Base-by-base conservation (phyloP, 176 grass and related monocot species). In the Neostapfia colusana region DNA sequence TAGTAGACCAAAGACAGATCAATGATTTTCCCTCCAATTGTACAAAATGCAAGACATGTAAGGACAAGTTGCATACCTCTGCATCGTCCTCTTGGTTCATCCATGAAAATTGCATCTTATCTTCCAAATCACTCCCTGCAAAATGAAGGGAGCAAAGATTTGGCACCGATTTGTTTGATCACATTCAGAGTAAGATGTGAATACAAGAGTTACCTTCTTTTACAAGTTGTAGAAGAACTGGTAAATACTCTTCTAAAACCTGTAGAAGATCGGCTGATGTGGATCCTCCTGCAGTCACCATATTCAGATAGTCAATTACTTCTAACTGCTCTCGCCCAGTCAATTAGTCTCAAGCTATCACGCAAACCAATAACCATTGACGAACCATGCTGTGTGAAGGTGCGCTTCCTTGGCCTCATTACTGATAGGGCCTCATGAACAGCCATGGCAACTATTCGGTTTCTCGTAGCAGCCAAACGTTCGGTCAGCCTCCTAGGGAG, bases 21-120 rank as follows among this genome's bases (percentile, higher is more conserved):
- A 73, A 64, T 78, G 11, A 71, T 50, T 25, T 57, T 17, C 25
- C 17, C 53, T 82, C 4, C 20, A 49, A 62, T 59, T 55, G 20
- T 67, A 11, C 48, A 72, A 61, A 11, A 58, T 61, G n/a, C 46
- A 49, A 69, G 31, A 41, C 40, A 65, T 16, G 31, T 44, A 64
- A 35, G 2, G 24, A 61, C 16, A 46, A 73, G 45, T 45, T 10
- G 63, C 80, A 69, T 36, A 97, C 95, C 90, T 93, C 91, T 63
- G 75, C 83, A 74, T 88, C 89, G 38, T 93, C 95, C 85, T 97
- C 95, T 73, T 92, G 95, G 84, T 97, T 92, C 73, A 88, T 75
- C 91, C 95, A 97, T 51, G 82, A 80, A 86, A 93, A 93, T 39
- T 63, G 76, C 59, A 93, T 68, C 87, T 97, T 89, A 65, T 90